Conservation (phyloP, 768 basidiomycete genomes). For the Hortiboletus campestris region DNA sequence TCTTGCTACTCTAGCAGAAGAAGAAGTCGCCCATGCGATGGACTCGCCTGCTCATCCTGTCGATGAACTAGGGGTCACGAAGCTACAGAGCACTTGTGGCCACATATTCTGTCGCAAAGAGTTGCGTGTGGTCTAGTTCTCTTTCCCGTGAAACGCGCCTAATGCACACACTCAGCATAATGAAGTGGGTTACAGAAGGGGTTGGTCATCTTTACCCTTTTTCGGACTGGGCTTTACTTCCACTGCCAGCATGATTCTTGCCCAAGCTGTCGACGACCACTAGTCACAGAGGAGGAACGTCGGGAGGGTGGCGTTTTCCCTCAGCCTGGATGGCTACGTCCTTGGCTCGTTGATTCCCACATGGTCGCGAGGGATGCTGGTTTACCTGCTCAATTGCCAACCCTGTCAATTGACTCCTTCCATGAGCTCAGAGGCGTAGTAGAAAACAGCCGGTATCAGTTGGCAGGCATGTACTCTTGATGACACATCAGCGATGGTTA, state of each 20-base stretch:
- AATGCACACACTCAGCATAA: constrained; percentile 46
- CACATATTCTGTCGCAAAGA: constrained; percentile 84
- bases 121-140: constrained; percentile 41
- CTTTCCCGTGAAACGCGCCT: constrained; percentile 10
- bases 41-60: constrained; percentile 72
- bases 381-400: constrained; percentile 17
- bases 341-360: constrained; percentile 22
- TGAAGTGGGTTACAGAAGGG: constrained; percentile 58
- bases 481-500: background rate
- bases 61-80: constrained; percentile 72
- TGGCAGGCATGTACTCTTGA: constrained; percentile 60
- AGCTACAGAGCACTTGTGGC: constrained; percentile 50
- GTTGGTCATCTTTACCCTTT: constrained; percentile 37
- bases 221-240: constrained; percentile 7
- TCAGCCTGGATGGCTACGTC: constrained; percentile 14
- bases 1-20: constrained; percentile 67
- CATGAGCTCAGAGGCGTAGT: constrained; percentile 7
- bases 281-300: constrained; percentile 32
- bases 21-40: constrained; percentile 71
- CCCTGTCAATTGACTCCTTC: constrained; percentile 14
- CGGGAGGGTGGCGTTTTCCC: constrained; percentile 4
- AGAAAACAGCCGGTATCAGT: constrained; percentile 35
- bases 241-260: constrained; percentile 57
- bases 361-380: constrained; percentile 17
- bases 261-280: constrained; percentile 57